A percentile compares a stretch with the other conserved stretches of the same genome.
Conservation (phyloP, 345 rosid genomes). For the Luvunga scandens region DNA sequence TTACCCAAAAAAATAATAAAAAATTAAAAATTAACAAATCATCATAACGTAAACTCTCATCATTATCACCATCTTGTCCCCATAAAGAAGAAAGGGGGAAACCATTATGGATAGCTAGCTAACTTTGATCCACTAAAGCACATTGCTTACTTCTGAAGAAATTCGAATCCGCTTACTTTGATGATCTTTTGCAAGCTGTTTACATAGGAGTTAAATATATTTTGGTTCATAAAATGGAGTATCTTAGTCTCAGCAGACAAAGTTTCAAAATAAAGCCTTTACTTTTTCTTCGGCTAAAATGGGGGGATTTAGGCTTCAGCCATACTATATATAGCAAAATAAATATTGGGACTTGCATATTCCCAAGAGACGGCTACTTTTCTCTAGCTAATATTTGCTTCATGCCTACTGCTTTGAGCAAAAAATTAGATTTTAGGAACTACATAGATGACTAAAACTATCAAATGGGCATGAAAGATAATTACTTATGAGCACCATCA, state of each 20-base stretch:
- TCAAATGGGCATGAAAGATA: slow-evolving; percentile 13
- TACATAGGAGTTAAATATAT: background rate
- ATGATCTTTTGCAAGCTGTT: background rate
- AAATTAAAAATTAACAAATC: background rate
- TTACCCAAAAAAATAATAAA: background rate
- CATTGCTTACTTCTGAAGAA: slow-evolving; percentile 1
- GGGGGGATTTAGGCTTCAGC: slow-evolving; percentile 1
- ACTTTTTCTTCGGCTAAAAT: background rate
- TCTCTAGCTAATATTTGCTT: background rate
- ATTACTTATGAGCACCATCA: slow-evolving; percentile 23
- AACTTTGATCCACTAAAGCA: background rate
- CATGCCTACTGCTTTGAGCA: slow-evolving; percentile 15
- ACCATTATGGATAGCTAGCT: background rate
- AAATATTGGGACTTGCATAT: background rate
- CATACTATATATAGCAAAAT: background rate
- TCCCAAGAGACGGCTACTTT: background rate
- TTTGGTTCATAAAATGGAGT: background rate
- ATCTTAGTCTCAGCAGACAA: background rate
- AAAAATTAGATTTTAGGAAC: slow-evolving; percentile 5
- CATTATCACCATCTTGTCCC: background rate
- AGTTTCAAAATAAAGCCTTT: background rate
- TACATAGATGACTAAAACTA: slow-evolving; percentile 1
- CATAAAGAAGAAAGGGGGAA: background rate
- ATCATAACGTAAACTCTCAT: background rate
- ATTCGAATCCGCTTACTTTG: background rate